phyloP scores from a whole-genome alignment of 495 filamentous ascomycete species.

The Xylaria castorea region DNA sequence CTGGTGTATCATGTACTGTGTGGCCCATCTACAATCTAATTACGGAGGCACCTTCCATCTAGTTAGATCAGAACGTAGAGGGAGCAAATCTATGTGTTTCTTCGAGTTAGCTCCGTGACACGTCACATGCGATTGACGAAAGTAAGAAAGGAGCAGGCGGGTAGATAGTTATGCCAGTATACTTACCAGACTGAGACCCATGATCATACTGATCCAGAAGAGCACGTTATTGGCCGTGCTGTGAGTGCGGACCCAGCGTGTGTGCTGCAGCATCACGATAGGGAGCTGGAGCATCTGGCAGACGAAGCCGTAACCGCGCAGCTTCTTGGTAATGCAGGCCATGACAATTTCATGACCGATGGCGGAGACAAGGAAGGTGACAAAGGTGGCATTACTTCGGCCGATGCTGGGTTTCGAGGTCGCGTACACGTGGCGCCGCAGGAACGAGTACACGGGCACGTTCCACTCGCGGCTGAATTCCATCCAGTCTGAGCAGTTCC shows the following conservation, averaged over 20 bases:
- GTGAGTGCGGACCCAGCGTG: conserved; percentile 72
- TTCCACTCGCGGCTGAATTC: conserved; percentile 99
- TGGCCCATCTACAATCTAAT: not conserved
- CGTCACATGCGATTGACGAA: not conserved
- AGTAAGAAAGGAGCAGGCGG: not conserved
- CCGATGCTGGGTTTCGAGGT: conserved; percentile 77
- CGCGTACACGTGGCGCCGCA: conserved; percentile 91
- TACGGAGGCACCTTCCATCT: not conserved
- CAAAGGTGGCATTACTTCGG: conserved; percentile 78
- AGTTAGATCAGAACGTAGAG: conserved; percentile 58
- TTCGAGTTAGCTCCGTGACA: conserved; percentile 22
- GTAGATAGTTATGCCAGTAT: not conserved
- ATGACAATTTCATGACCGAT: conserved; percentile 94
- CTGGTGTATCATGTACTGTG: not conserved
- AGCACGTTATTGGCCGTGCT: conserved; percentile 87
- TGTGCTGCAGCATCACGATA: conserved; percentile 88
- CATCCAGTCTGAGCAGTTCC: conserved; percentile 88
- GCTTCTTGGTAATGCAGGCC: conserved; percentile 97
- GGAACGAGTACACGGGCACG: conserved; percentile 96
- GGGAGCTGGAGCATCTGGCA: conserved; percentile 97
- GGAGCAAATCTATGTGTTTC: conserved; percentile 54
- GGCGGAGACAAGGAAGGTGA: conserved; percentile 90
- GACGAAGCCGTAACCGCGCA: conserved; percentile 91
- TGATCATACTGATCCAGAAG: conserved; percentile 96
- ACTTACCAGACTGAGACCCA: conserved; percentile 85